Percentiles rank a stretch among this genome's conserved stretches.
Conservation (phyloP, 371 early-diverging fungal species). For the Funneliformis caledonium region DNA sequence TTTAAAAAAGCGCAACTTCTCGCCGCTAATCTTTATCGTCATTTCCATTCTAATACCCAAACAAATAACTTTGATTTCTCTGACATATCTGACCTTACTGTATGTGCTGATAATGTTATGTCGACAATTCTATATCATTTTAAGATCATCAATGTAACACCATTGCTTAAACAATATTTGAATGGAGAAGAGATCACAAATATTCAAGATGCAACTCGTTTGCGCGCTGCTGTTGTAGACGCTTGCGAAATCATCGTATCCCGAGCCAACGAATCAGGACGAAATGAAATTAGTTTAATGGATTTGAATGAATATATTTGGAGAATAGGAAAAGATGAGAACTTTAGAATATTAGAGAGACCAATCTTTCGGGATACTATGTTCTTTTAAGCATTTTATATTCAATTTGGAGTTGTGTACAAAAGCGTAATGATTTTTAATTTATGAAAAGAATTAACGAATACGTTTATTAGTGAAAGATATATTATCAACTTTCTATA, state of each 20-base stretch:
- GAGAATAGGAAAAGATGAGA: conserved; percentile 2
- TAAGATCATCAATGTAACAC: conserved; percentile 59
- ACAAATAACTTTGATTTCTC: conserved; percentile 60
- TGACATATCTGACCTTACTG: conserved; percentile 65
- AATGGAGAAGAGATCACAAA: conserved; percentile 55
- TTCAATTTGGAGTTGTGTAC: too few relatives aligned
- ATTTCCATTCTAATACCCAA: conserved; percentile 50
- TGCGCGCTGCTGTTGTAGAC: conserved; percentile 74
- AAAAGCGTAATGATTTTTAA: too few relatives aligned
- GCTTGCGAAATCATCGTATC: conserved; percentile 68
- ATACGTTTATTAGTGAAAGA: too few relatives aligned
- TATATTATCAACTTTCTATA: too few relatives aligned
- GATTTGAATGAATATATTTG: conserved; percentile 6
- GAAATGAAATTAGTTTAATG: background rate
- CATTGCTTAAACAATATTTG: conserved; percentile 58
- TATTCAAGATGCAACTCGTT: conserved; percentile 54
- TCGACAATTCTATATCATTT: conserved; percentile 68
- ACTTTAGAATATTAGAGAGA: background rate
- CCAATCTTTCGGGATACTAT: background rate
- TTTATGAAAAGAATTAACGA: too few relatives aligned
- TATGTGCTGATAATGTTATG: conserved; percentile 78
- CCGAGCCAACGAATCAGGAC: conserved; percentile 28
- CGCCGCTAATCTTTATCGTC: conserved; percentile 57
- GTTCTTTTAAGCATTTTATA: background rate
- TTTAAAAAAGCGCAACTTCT: conserved; percentile 73